Base-by-base conservation (phyloP, 495 filamentous ascomycete species). In the Jackrogersella multiformis region DNA sequence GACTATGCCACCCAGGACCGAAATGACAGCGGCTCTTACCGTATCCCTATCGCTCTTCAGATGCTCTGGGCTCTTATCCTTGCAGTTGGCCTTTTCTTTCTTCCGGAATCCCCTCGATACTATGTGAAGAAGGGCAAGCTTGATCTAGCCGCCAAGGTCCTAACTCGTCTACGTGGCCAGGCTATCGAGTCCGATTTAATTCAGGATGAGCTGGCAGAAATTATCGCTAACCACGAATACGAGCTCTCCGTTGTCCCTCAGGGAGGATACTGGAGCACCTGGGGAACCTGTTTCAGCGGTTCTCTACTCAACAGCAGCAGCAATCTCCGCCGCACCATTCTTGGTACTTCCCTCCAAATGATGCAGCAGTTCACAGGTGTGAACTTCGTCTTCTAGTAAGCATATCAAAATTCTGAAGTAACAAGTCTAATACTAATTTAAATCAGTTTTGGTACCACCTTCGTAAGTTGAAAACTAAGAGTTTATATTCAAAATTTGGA, bases 81-180 rank as follows among this genome's bases (percentile, higher is more conserved):
- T 32, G 87, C 73, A 41, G 76, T 66, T 59, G 90, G 86, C 64
- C 81, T 90, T 35, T 60, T 87, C 61, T 71, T 85, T 61, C 85
- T 90, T 0, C 88, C 92, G 23, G 92, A 96, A 69, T 92, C 92
- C 0, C 92, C 92, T 13, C 89, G 92, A 39, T 96, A 85, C 83
- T 85, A 88, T 64, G 90, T 96, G 78, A 93, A 91, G 81, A 82
- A 85, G 61, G 90, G 87, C 65, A 82, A 86, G 64, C 79, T 90
- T 61, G 83, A 87, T 46, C 75, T 76, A 35, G 92, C 92, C 35
- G 81, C 84, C 58, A 80, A 81, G 53, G 74, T 88, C 0, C 87
- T 95, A 24, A 77, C 84, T 28, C 85, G 84, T 65, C 86, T 95
- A 32, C 89, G 92, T 60, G 85, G 88, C 61, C 83, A 93, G 66